phyloP scores from a whole-genome alignment of 495 filamentous ascomycete genomes.

The Hypoxylon crocopeplum region DNA sequence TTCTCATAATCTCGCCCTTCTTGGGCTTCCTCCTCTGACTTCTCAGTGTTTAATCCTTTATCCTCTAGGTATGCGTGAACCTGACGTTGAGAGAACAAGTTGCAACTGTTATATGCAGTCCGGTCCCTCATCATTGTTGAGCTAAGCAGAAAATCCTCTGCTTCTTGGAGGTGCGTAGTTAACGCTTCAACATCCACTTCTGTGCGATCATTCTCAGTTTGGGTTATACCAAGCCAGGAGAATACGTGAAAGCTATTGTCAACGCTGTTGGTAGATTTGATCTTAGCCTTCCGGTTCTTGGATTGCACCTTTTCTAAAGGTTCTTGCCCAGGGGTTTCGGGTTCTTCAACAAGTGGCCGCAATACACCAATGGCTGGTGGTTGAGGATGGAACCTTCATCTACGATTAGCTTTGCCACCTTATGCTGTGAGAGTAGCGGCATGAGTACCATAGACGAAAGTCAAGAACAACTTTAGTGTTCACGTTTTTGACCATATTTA shows the following conservation, averaged over 20 bases:
- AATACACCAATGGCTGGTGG: conserved; percentile 20
- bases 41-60: conserved; percentile 13
- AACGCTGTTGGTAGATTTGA: background rate
- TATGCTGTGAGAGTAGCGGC: background rate
- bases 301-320: background rate
- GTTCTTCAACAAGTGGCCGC: background rate
- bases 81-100: conserved; percentile 5
- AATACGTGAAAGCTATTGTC: conserved; percentile 36
- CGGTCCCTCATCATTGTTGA: conserved; percentile 25
- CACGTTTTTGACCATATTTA: conserved; percentile 27
- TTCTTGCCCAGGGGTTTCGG: background rate
- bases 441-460: conserved; percentile 20
- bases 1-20: conserved; percentile 29
- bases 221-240: conserved; percentile 23
- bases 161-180: conserved; percentile 18
- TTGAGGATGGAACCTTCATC: conserved; percentile 9
- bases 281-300: background rate
- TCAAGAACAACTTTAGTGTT: conserved; percentile 28
- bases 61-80: conserved; percentile 17
- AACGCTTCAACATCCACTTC: conserved; percentile 6
- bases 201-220: background rate
- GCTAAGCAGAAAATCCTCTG: conserved; percentile 20
- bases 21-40: conserved; percentile 9
- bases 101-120: conserved; percentile 23
- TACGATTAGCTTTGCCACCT: background rate